Evolutionary conservation across 352 stramenopile genomes (phyloP).

Genomic region (Phytopythium sindhum): DNA sequence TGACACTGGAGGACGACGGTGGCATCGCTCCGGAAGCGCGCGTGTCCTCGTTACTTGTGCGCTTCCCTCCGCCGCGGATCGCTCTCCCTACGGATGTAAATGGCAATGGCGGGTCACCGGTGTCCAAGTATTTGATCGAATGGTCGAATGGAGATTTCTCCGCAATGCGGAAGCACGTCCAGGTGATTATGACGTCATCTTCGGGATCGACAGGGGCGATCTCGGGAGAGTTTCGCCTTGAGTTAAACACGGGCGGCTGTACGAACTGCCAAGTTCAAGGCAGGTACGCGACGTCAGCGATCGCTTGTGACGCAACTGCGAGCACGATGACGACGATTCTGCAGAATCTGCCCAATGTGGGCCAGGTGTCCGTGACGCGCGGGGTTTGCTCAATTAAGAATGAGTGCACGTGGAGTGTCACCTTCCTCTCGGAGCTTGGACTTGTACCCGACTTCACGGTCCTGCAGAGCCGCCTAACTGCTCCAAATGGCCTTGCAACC

Average conservation of each 20-base stretch:
- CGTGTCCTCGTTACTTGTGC: conserved; percentile 84
- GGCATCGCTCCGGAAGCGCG: conserved; percentile 29
- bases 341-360: conserved; percentile 93
- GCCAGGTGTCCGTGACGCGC: conserved; percentile 76
- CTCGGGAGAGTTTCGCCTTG: conserved; percentile 70
- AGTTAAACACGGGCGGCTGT: conserved; percentile 84
- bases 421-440: conserved; percentile 68
- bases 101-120: conserved; percentile 75
- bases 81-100: conserved; percentile 53
- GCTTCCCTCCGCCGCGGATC: conserved; percentile 67
- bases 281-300: conserved; percentile 56
- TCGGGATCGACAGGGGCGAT: conserved; percentile 26
- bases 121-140: conserved; percentile 93
- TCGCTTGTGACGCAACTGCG: conserved; percentile 61
- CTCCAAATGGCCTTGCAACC: conserved; percentile 29
- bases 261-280: conserved; percentile 72
- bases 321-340: conserved; percentile 75
- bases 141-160: conserved; percentile 87
- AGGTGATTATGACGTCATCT: conserved; percentile 59
- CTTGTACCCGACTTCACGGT: conserved; percentile 46
- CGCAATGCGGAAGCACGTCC: conserved; percentile 50
- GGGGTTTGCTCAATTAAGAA: conserved; percentile 34
- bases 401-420: conserved; percentile 79
- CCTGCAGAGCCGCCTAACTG: conserved; percentile 40
- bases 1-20: conserved; percentile 40